Base-by-base conservation (phyloP, 768 basidiomycete genomes). In the Albatrellus ellisii region DNA sequence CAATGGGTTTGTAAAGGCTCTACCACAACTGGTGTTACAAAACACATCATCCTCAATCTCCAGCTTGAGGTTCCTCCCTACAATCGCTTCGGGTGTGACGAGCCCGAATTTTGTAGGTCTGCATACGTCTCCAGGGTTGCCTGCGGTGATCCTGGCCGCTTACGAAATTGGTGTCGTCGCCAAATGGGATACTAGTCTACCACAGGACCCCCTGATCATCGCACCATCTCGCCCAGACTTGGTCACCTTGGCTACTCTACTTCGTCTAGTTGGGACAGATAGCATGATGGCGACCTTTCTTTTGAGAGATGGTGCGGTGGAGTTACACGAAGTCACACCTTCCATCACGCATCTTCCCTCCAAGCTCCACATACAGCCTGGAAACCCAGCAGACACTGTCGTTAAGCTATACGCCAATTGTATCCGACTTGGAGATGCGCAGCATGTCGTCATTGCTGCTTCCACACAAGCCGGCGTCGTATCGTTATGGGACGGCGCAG, bases 401-500 rank as follows among this genome's bases (percentile, higher is more conserved):
- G 59, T 68, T 33, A 66, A 62, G 46, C 67, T 73, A 17, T 68
- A 77, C 55, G 70, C 70, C 3, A 76, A 72, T 48, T 59, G 59
- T 35, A 56, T 72, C 36, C 68, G 72, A 40, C 53, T 81, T 39
- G 70, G 66, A 27, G 73, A 73, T 5, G 61, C 56, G 35, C 59
- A 59, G 11, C 70, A 69, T 15, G 56, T 76, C 12, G 65, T 88
- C 46, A 56, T 86, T 12, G 75, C 66, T 29, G 70, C 72, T 10
- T 73, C 74, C 14, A 79, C 83, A 2, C 70, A 76, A 39, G 66
- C 70, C 1, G 85, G 86, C 8, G 63, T 72, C 8, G 65, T 88
- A 17, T 82, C 86, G 0, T 51, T 89, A 10, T 89, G 85, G 86
- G 83, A 88, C 52, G 73, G 67, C 6, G 75, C 75, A 5, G 68